phyloP scores from a whole-genome alignment of 768 basidiomycete species.

The Trametes cingulata region DNA sequence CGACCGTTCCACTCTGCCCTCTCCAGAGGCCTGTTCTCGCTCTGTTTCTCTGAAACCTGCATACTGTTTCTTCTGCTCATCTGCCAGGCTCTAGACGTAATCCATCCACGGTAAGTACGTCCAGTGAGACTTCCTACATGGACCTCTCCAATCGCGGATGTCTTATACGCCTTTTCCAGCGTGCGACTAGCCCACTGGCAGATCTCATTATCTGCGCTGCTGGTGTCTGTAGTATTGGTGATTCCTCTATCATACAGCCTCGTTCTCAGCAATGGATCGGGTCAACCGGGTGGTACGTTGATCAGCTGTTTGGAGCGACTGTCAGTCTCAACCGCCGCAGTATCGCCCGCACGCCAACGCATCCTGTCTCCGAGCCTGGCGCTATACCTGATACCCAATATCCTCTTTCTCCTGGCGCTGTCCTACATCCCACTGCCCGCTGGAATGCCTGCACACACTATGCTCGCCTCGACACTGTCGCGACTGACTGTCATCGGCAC shows the following conservation, averaged over 20 bases:
- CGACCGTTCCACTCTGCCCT: conserved; percentile 53
- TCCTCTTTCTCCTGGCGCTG: conserved; percentile 46
- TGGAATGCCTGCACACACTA: conserved; percentile 33
- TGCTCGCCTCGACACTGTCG: conserved; percentile 49
- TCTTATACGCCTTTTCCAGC: conserved; percentile 35
- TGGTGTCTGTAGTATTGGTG: conserved; percentile 61
- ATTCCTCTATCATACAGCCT: conserved; percentile 67
- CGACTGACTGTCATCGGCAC: conserved; percentile 78
- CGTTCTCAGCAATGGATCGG: conserved; percentile 44
- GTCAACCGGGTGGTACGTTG: conserved; percentile 12
- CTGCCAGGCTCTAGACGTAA: conserved; percentile 60
- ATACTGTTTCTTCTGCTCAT: conserved; percentile 72
- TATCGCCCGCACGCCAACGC: conserved; percentile 30
- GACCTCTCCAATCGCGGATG: background rate
- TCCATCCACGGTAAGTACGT: conserved; percentile 53
- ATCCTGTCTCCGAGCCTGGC: conserved; percentile 34
- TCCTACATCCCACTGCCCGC: conserved; percentile 70
- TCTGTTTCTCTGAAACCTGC: conserved; percentile 75
- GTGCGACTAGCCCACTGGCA: conserved; percentile 68
- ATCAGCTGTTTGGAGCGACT: background rate
- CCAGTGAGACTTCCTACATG: background rate
- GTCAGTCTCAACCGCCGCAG: background rate
- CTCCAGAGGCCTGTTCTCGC: conserved; percentile 61
- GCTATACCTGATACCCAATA: conserved; percentile 52
- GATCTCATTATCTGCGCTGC: conserved; percentile 61